These are phyloP conservation scores for Capsicum pubescens DNA, from an alignment of 257 asterid genomes.

Conservation along the genomic window DNA sequence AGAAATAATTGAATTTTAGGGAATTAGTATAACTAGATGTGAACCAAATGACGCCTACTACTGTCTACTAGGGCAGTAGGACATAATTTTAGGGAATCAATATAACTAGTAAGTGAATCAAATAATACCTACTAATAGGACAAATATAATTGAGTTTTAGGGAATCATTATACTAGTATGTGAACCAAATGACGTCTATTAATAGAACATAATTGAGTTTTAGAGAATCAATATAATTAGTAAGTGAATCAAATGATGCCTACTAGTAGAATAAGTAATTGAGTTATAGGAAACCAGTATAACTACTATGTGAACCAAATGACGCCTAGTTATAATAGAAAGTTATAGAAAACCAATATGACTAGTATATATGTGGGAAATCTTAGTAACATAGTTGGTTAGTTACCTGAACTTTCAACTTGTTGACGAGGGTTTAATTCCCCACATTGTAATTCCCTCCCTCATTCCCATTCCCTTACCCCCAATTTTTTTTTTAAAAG, in stretches of 20 bases:
- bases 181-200: neutral
- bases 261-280: neutral
- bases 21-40: neutral
- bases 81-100: neutral
- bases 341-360: too few species aligned
- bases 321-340: too few species aligned
- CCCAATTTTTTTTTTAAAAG: too few species aligned
- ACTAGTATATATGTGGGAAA: too few species aligned
- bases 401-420: too few species aligned
- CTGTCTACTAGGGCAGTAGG: too few species aligned
- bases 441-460: too few species aligned
- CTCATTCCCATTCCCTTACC: too few species aligned
- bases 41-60: neutral
- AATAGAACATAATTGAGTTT: neutral
- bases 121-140: neutral
- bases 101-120: neutral
- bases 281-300: too few species aligned
- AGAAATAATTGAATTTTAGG: neutral
- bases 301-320: too few species aligned
- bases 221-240: neutral
- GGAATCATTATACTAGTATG: neutral
- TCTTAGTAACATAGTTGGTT: too few species aligned
- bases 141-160: neutral
- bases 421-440: too few species aligned
- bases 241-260: neutral